A percentile compares a stretch with the other conserved stretches of the same genome.
Conservation (phyloP, 2,329 filamentous ascomycete species). For the Talaromyces piceae region DNA sequence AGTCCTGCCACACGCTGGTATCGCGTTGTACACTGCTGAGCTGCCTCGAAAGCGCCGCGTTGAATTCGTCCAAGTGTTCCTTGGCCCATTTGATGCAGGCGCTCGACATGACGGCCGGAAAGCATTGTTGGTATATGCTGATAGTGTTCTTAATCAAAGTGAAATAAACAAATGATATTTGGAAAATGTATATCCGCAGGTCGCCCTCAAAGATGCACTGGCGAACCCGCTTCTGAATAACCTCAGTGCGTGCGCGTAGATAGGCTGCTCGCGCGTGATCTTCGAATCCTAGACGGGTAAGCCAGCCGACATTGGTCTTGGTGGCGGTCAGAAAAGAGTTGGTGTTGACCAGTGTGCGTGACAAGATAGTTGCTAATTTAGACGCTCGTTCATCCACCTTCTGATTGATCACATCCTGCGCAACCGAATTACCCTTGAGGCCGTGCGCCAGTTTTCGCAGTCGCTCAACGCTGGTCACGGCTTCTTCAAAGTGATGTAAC, state of each 20-base stretch:
- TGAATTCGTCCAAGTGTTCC: conserved; percentile 86
- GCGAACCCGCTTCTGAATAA: conserved; percentile 73
- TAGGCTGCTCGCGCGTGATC: conserved; percentile 84
- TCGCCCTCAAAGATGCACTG: conserved; percentile 95
- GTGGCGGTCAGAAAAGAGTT: conserved; percentile 72
- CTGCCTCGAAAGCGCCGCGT: conserved; percentile 71
- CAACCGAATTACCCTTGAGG: conserved; percentile 76
- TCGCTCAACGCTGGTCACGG: conserved; percentile 77
- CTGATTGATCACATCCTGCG: conserved; percentile 84
- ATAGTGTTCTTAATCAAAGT: conserved; percentile 90
- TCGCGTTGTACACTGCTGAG: conserved; percentile 74
- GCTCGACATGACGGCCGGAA: conserved; percentile 79
- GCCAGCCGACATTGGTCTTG: conserved; percentile 73
- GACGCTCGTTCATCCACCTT: conserved; percentile 81
- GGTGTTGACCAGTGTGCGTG: conserved; percentile 67
- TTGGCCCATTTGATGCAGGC: conserved; percentile 99
- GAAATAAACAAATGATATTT: conserved; percentile 93
- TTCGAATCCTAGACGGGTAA: conserved; percentile 81
- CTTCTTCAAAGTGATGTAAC: conserved; percentile 76
- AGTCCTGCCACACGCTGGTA: conserved; percentile 72
- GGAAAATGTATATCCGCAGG: conserved; percentile 86
- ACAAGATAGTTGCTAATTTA: conserved; percentile 67
- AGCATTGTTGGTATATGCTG: conserved; percentile 77
- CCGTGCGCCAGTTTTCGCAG: conserved; percentile 70
- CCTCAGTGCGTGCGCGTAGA: conserved; percentile 66